A percentile compares a stretch with the other conserved stretches of the same genome.
These are phyloP conservation scores for Boletus coccyginus DNA, from an alignment of 768 basidiomycete species.

Conservation along the genomic window DNA sequence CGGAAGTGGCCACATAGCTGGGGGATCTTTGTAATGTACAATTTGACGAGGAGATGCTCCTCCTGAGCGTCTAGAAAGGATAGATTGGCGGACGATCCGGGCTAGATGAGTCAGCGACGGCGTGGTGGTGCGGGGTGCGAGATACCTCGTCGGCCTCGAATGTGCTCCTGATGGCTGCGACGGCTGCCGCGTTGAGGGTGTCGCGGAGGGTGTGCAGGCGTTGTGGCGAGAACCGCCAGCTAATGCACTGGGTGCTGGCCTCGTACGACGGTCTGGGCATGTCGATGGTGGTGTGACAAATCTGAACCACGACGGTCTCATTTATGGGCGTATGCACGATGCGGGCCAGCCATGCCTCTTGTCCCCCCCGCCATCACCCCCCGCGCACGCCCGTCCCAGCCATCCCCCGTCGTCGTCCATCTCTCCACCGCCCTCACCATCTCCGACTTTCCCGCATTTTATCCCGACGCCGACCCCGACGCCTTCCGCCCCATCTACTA, in stretches of 20 bases:
- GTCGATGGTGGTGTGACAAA: neutral
- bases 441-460: neutral
- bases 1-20: conserved; percentile 82
- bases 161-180: conserved; percentile 70
- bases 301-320: neutral
- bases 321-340: no score
- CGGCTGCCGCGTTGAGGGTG: conserved; percentile 71
- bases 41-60: conserved; percentile 83
- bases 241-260: conserved; percentile 74
- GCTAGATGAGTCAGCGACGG: conserved; percentile 39
- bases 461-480: neutral
- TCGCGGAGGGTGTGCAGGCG: conserved; percentile 58
- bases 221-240: conserved; percentile 86
- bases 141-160: conserved; percentile 79
- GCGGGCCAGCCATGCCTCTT: neutral
- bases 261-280: conserved; percentile 56
- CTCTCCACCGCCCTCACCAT: neutral
- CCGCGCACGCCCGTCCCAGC: neutral
- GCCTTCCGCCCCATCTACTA: neutral
- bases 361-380: neutral
- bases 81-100: conserved; percentile 68
- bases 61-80: conserved; percentile 75
- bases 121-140: neutral
- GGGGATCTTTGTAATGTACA: conserved; percentile 84
- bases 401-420: neutral